These are phyloP conservation scores for Starmerella davenportii DNA, from an alignment of 805 yeast genomes.

Conservation along the genomic window DNA sequence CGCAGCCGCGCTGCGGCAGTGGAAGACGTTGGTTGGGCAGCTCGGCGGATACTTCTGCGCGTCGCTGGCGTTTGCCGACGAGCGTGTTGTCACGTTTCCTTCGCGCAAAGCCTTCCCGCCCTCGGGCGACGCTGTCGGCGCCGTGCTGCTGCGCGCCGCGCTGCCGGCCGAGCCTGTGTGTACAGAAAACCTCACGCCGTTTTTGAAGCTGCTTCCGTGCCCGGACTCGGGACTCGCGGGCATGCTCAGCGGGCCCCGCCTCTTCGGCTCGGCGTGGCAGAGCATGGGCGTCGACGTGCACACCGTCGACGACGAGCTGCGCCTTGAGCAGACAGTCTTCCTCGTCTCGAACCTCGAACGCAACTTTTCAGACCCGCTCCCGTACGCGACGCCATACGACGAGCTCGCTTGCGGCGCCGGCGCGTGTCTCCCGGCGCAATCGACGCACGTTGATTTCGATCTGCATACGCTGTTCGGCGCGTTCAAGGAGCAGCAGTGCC, in stretches of 20 bases:
- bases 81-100: slow-evolving; percentile 57
- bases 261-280: slow-evolving; percentile 84
- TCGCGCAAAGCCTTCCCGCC: slow-evolving; percentile 17
- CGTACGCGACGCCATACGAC: slow-evolving; percentile 57
- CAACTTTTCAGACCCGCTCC: slow-evolving; percentile 58
- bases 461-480: slow-evolving; percentile 56
- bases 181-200: slow-evolving; percentile 91
- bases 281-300: slow-evolving; percentile 71
- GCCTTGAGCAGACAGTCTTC: slow-evolving; percentile 39
- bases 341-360: slow-evolving; percentile 56
- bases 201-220: slow-evolving; percentile 74
- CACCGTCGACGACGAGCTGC: slow-evolving; percentile 32
- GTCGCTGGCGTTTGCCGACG: slow-evolving; percentile 73
- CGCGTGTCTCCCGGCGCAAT: slow-evolving; percentile 26
- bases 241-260: slow-evolving; percentile 69
- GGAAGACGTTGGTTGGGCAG: slow-evolving; percentile 57
- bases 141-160: slow-evolving; percentile 46
- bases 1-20: slow-evolving; percentile 38
- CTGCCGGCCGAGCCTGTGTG: slow-evolving; percentile 90
- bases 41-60: slow-evolving; percentile 91
- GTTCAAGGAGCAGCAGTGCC: slow-evolving; percentile 43
- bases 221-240: slow-evolving; percentile 81
- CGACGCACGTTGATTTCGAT: slow-evolving; percentile 28
- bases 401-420: slow-evolving; percentile 39
- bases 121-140: slow-evolving; percentile 14